A percentile compares a stretch with the other conserved stretches of the same genome.
These are phyloP conservation scores for Aspergillus pseudotamarii DNA, from an alignment of 2,329 filamentous ascomycete species.

Conservation along the genomic window DNA sequence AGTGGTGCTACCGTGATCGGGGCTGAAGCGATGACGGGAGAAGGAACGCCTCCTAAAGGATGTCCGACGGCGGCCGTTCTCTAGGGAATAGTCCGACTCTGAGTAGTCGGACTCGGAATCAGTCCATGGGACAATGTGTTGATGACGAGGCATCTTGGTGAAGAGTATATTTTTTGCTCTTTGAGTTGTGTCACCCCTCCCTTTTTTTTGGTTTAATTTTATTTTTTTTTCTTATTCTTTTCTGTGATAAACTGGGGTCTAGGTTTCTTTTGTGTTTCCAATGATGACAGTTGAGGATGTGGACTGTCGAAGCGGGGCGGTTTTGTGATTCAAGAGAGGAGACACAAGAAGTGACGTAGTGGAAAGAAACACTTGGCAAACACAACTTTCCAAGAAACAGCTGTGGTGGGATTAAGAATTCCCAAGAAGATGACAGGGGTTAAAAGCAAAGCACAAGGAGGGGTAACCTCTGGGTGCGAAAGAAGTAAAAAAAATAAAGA, in stretches of 20 bases:
- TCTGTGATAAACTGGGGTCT: neutral
- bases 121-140: conserved; percentile 16
- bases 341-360: conserved; percentile 19
- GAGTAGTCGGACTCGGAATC: conserved; percentile 37
- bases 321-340: conserved; percentile 21
- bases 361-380: neutral
- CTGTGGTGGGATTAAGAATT: neutral
- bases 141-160: conserved; percentile 16
- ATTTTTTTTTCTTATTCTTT: neutral
- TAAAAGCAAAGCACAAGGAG: conserved; percentile 1
- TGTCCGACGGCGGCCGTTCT: conserved; percentile 23
- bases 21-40: conserved; percentile 34
- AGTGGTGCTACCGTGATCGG: conserved; percentile 25
- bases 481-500: neutral
- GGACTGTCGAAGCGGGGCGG: conserved; percentile 4
- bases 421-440: conserved; percentile 22
- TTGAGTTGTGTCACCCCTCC: conserved; percentile 1
- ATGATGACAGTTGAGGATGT: neutral
- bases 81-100: conserved; percentile 40
- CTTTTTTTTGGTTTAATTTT: neutral
- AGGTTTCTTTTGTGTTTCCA: neutral
- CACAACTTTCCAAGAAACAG: neutral
- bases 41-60: conserved; percentile 33
- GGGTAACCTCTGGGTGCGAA: neutral
- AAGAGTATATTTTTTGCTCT: conserved; percentile 2